Percentiles rank a stretch among this genome's conserved stretches.
phyloP scores from a whole-genome alignment of 2,329 filamentous ascomycete genomes.

The Xylariaceae sp. region DNA sequence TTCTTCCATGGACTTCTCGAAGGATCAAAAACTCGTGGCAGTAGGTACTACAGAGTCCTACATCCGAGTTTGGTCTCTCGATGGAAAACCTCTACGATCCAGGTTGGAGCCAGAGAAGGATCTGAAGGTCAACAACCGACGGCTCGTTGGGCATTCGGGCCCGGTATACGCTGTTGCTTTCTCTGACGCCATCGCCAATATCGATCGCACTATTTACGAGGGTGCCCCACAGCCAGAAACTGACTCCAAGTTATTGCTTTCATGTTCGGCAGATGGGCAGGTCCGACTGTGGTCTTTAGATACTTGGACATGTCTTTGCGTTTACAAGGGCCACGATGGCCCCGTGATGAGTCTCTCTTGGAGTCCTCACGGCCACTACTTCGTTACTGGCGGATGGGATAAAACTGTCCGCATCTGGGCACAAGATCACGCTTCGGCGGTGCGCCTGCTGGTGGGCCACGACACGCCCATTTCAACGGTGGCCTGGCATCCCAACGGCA shows the following conservation, averaged over 20 bases:
- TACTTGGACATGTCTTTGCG: conserved; percentile 83
- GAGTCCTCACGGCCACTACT: conserved; percentile 94
- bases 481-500: conserved; percentile 91
- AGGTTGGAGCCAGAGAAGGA: conserved; percentile 55
- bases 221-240: conserved; percentile 44
- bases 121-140: conserved; percentile 55
- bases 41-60: conserved; percentile 91
- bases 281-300: conserved; percentile 91
- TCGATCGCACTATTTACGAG: conserved; percentile 46
- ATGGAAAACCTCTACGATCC: conserved; percentile 74
- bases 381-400: conserved; percentile 80
- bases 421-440: conserved; percentile 84
- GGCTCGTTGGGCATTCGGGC: conserved; percentile 84
- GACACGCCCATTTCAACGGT: conserved; percentile 88
- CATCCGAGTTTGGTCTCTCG: conserved; percentile 88
- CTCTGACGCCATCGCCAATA: conserved; percentile 60
- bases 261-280: conserved; percentile 79
- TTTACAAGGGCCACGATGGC: conserved; percentile 89
- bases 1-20: conserved; percentile 92
- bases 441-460: conserved; percentile 85
- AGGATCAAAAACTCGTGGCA: conserved; percentile 81
- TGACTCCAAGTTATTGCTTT: conserved; percentile 71
- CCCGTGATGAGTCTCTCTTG: conserved; percentile 85
- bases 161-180: conserved; percentile 88
- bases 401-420: conserved; percentile 87